Conservation (phyloP, 2,329 filamentous ascomycete genomes). For the Alternaria panax region DNA sequence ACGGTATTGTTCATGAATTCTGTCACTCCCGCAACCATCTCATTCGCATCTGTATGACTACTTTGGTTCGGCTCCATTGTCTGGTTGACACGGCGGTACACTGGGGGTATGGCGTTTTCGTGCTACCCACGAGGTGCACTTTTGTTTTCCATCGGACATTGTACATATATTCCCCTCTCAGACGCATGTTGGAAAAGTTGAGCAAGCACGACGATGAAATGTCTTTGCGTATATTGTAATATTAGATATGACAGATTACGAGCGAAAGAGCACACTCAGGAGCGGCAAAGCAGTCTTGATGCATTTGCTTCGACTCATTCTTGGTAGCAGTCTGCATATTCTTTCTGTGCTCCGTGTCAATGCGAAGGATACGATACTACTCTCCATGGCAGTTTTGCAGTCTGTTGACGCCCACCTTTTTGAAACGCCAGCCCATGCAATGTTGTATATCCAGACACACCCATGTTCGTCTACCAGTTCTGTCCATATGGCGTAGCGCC, state of each 20-base stretch:
- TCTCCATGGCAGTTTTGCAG: neutral
- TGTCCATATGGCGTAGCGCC: constrained; percentile 68
- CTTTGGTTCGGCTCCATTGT: constrained; percentile 18
- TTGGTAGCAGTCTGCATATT: neutral
- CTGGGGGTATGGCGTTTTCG: constrained; percentile 29
- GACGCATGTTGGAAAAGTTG: constrained; percentile 28
- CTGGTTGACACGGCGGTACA: constrained; percentile 22
- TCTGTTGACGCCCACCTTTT: constrained; percentile 16
- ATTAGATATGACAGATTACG: constrained; percentile 26
- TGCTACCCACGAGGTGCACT: constrained; percentile 9
- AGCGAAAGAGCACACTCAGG: neutral
- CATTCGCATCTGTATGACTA: constrained; percentile 34
- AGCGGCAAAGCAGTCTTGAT: constrained; percentile 13
- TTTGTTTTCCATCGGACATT: constrained; percentile 15
- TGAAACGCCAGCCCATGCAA: constrained; percentile 40
- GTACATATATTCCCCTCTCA: constrained; percentile 45
- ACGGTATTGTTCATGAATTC: neutral
- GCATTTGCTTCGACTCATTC: constrained; percentile 7
- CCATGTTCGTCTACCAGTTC: constrained; percentile 25
- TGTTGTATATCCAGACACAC: constrained; percentile 24
- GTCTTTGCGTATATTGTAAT: constrained; percentile 30
- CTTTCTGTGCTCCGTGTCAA: neutral
- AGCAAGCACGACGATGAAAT: constrained; percentile 9
- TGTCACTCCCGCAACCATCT: neutral
- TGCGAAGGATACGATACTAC: neutral